A percentile compares a stretch with the other conserved stretches of the same genome.
phyloP scores from a whole-genome alignment of 2,329 filamentous ascomycete genomes.

The Colletotrichum echinochloae region DNA sequence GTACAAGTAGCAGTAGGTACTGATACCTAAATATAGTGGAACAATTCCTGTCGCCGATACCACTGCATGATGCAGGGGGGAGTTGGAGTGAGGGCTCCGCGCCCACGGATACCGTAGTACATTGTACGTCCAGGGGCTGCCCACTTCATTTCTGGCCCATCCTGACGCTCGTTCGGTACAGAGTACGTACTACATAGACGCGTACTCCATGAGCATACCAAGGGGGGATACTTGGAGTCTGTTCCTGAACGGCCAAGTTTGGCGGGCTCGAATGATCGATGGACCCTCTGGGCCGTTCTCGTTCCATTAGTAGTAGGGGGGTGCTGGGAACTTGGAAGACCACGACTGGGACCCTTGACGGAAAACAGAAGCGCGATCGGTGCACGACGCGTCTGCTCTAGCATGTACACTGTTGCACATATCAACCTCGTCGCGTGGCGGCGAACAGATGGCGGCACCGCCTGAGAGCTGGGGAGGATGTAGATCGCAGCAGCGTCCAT shows the following conservation, averaged over 20 bases:
- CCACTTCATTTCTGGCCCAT: constrained; percentile 21
- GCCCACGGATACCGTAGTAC: constrained; percentile 5
- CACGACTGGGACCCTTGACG: constrained; percentile 3
- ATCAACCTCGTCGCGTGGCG: background rate
- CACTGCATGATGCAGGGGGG: constrained; percentile 40
- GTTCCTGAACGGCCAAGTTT: constrained; percentile 20
- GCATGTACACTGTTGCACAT: background rate
- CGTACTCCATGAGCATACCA: constrained; percentile 9
- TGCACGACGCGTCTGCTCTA: constrained; percentile 1
- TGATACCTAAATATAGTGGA: constrained; percentile 38
- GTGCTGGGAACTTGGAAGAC: constrained; percentile 7
- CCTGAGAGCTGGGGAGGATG: background rate
- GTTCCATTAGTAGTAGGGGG: too few species aligned
- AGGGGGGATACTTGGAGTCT: background rate
- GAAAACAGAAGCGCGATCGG: background rate
- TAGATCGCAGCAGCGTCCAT: background rate
- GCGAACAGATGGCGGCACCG: background rate
- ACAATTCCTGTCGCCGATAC: constrained; percentile 33
- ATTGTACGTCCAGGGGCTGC: constrained; percentile 25
- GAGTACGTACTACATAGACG: background rate
- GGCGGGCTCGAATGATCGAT: constrained; percentile 7
- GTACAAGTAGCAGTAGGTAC: background rate
- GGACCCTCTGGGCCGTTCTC: constrained; percentile 4
- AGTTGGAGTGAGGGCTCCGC: constrained; percentile 14
- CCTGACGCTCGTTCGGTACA: constrained; percentile 23